A percentile compares a stretch with the other conserved stretches of the same genome.
These are phyloP conservation scores for Populus tremula DNA, from an alignment of 345 rosid species.

Conservation along the genomic window DNA sequence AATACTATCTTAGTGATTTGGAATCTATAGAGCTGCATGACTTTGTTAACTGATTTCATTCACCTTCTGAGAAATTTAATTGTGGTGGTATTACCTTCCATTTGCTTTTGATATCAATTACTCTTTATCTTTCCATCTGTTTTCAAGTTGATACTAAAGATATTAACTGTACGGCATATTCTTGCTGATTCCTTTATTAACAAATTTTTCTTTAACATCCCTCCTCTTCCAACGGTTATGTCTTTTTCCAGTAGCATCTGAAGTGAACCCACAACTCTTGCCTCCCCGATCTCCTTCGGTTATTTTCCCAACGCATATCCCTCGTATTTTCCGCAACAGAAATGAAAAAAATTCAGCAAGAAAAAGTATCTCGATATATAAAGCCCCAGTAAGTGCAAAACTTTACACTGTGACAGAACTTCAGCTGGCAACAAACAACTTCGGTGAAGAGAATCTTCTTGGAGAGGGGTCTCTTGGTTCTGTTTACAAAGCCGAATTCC, in stretches of 20 bases:
- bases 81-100: too few species aligned
- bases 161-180: not conserved
- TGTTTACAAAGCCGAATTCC: conserved; percentile 74
- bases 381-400: conserved; percentile 48
- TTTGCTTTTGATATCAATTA: too few species aligned
- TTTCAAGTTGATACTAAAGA: too few species aligned
- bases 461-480: conserved; percentile 87
- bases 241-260: conserved; percentile 33
- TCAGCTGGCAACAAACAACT: conserved; percentile 68
- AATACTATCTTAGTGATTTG: not conserved
- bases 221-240: conserved; percentile 27
- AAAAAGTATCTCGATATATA: conserved; percentile 45
- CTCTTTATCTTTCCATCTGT: too few species aligned
- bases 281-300: conserved; percentile 39
- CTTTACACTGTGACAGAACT: conserved; percentile 63
- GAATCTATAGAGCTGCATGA: not conserved
- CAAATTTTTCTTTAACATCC: not conserved
- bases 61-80: too few species aligned
- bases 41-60: not conserved
- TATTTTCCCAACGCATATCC: conserved; percentile 31
- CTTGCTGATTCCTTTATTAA: not conserved
- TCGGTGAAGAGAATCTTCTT: conserved; percentile 68
- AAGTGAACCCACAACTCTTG: conserved; percentile 45
- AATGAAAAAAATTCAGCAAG: conserved; percentile 39
- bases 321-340: conserved; percentile 36